Evolutionary conservation across 2,329 filamentous ascomycete species (phyloP).

Genomic region (Epichloe aotearoae): DNA sequence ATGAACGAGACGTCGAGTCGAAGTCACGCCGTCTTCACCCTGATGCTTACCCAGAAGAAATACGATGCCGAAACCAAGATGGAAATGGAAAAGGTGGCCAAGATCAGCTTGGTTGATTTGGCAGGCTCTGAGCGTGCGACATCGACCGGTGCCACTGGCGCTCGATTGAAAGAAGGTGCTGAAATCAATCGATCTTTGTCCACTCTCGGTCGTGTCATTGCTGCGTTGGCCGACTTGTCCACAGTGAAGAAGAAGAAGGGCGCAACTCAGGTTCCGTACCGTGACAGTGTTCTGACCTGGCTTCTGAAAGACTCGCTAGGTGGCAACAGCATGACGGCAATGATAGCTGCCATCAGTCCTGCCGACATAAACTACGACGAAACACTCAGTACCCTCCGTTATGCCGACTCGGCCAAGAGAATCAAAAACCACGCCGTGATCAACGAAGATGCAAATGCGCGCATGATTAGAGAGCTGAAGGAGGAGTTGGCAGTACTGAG

Average conservation of each 20-base stretch:
- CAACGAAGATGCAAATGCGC: slow-evolving; percentile 96
- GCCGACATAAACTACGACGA: slow-evolving; percentile 99
- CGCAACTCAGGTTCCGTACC: slow-evolving; percentile 74
- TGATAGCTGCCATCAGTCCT: slow-evolving; percentile 98
- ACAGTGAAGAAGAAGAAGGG: slow-evolving; percentile 71
- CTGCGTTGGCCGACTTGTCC: slow-evolving; percentile 81
- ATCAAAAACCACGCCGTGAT: slow-evolving; percentile 99
- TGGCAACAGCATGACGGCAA: slow-evolving; percentile 98
- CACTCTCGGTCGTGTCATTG: slow-evolving; percentile 93
- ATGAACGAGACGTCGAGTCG: slow-evolving; percentile 99
- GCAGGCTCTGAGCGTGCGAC: slow-evolving; percentile 93
- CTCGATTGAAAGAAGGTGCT: slow-evolving; percentile 89
- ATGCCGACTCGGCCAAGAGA: slow-evolving; percentile 93
- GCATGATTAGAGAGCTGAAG: slow-evolving; percentile 97
- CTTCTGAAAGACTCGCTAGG: slow-evolving; percentile 91
- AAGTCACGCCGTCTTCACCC: slow-evolving; percentile 94
- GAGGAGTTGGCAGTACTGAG: slow-evolving; percentile 80
- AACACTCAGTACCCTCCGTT: slow-evolving; percentile 86
- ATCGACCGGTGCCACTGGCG: slow-evolving; percentile 93
- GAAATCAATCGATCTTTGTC: slow-evolving; percentile 97
- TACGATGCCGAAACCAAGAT: slow-evolving; percentile 87
- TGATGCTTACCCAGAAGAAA: slow-evolving; percentile 89
- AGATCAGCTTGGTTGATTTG: slow-evolving; percentile 95
- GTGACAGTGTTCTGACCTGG: slow-evolving; percentile 95
- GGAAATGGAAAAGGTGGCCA: slow-evolving; percentile 94